phyloP scores from a whole-genome alignment of 2,329 filamentous ascomycete genomes.

The Xylaria sp. region DNA sequence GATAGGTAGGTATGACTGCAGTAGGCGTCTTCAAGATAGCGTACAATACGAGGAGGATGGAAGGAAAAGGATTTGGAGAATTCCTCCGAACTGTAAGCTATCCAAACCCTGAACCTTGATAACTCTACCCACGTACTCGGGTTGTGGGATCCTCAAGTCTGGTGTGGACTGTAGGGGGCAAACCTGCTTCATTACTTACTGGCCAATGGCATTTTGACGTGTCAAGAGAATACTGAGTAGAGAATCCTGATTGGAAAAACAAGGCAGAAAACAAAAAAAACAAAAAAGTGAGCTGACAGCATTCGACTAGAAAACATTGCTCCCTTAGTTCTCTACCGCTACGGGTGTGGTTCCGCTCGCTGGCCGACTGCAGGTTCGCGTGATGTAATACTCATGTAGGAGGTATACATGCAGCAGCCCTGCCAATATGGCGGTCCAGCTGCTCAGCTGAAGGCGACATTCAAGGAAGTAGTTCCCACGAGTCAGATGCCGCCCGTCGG shows the following conservation, averaged over 20 bases:
- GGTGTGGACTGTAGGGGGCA: background rate
- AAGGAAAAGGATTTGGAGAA: background rate
- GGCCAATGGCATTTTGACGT: background rate
- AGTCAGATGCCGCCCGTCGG: background rate
- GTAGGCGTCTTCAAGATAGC: background rate
- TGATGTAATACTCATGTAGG: constrained; percentile 2
- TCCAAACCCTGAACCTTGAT: constrained; percentile 20
- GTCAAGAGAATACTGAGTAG: background rate
- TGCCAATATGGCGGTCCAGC: constrained; percentile 31
- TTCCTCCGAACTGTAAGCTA: constrained; percentile 14
- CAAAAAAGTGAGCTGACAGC: background rate
- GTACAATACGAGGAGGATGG: constrained; percentile 21
- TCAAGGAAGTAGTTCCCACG: background rate
- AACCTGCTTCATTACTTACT: background rate
- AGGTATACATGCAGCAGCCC: constrained; percentile 25
- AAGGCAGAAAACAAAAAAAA: constrained; percentile 6
- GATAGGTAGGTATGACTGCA: constrained; percentile 10
- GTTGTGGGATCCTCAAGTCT: constrained; percentile 10
- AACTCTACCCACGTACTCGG: constrained; percentile 25
- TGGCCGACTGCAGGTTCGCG: constrained; percentile 20
- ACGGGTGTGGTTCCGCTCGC: constrained; percentile 9
- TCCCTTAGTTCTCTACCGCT: background rate
- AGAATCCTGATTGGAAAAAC: background rate
- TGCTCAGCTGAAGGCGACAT: constrained; percentile 29
- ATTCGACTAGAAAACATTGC: background rate